Evolutionary conservation across 495 filamentous ascomycete species (phyloP), one percentile per base, ranked within the genome.

Genomic region (Penicillium parvum): DNA sequence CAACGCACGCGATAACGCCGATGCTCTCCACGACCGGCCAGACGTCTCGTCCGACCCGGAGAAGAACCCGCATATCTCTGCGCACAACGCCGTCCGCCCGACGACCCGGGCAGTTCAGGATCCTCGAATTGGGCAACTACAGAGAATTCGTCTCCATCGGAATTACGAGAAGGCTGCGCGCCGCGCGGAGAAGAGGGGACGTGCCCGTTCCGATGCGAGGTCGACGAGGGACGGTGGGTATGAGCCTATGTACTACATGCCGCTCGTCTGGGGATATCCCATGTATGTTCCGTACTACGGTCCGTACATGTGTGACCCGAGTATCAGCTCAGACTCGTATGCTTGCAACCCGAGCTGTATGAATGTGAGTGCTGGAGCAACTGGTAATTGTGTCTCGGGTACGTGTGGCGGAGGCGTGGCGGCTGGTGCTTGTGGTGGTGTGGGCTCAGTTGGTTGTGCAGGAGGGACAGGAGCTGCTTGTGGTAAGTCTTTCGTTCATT

Each of bases 21-120:
- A 74, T 34, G 68, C 78, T 34, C 62, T 72, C 7, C 66, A 69
- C 46, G 76, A 82, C 52, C 68, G 78, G 49, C 51, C 59, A 7
- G 74, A 77, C 7, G 75, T 80, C 45, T 69, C 66, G 1, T 73
- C 81, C 14, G 52, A 77, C 32, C 73, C 79, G 3, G 75, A 74
- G 43, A 78, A 74, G 37, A 80, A 77, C 49, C 78, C 82, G 1
- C 86, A 91, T 61, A 85, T 91, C 60, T 83, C 78, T 5, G 69
- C 83, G 0, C 86, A 91, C 70, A 86, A 79, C 59, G 66, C 67
- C 16, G 65, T 75, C 20, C 65, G 64, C 5, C 50, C 61, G n/a
- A 12, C 37, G 8, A 38, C 16, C 6, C 15, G 43, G 18, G 48
- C 53, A 15, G 34, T 36, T n/a, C 23, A 40, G 37, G 39, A 50